Evolutionary conservation across 306 rosid genomes (phyloP).

Genomic region (cucumber (Cucumis sativus)): DNA sequence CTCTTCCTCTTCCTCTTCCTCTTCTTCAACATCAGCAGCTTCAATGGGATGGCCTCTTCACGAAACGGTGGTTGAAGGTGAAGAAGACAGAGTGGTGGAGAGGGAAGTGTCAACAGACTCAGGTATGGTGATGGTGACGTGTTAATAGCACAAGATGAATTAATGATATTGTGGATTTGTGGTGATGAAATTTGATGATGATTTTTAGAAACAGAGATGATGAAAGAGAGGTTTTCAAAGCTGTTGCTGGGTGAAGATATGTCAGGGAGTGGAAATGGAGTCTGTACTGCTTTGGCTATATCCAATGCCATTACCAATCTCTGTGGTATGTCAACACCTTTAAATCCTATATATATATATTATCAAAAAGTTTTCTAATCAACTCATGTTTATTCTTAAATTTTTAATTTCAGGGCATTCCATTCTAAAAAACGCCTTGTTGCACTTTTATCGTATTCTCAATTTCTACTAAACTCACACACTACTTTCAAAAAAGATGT

Average conservation of each 20-base stretch:
- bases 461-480: too few relatives aligned
- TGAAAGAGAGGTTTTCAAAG: constrained; percentile 89
- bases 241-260: constrained; percentile 93
- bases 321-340: constrained; percentile 35
- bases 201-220: constrained; percentile 54
- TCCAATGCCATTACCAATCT: constrained; percentile 92
- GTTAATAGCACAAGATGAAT: background rate
- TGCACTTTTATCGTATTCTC: too few relatives aligned
- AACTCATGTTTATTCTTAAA: too few relatives aligned
- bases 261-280: constrained; percentile 98
- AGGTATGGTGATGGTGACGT: constrained; percentile 22
- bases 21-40: constrained; percentile 19
- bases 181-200: background rate
- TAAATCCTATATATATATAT: too few relatives aligned
- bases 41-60: constrained; percentile 45
- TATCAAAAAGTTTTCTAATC: too few relatives aligned
- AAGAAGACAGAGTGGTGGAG: constrained; percentile 24
- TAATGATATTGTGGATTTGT: too few relatives aligned
- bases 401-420: too few relatives aligned
- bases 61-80: constrained; percentile 21
- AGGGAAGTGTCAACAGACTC: constrained; percentile 32
- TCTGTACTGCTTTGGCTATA: constrained; percentile 68
- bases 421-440: too few relatives aligned
- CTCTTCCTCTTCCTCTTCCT: constrained; percentile 45
- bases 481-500: too few relatives aligned